Percentiles rank a stretch among this genome's conserved stretches.
Conservation (phyloP, 768 basidiomycete genomes). For the Lactarius quietus region DNA sequence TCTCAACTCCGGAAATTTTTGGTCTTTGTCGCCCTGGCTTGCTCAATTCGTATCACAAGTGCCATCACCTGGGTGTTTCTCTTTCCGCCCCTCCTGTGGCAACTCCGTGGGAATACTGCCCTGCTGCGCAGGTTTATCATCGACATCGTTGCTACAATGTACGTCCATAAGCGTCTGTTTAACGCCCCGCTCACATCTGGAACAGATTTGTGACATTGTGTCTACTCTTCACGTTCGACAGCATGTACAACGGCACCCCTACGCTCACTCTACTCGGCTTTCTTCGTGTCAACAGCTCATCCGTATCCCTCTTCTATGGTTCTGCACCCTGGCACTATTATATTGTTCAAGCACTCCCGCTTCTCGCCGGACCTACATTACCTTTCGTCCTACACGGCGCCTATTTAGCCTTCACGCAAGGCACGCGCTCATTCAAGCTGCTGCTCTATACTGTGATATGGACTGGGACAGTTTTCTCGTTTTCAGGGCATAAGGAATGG, state of each 20-base stretch:
- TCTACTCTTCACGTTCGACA: slow-evolving; percentile 48
- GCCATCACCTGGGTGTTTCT: slow-evolving; percentile 81
- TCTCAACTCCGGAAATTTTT: slow-evolving; percentile 37
- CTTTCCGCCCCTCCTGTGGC: slow-evolving; percentile 55
- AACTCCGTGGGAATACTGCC: slow-evolving; percentile 37
- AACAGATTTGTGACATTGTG: slow-evolving; percentile 16
- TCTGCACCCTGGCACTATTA: slow-evolving; percentile 86
- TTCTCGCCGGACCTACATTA: slow-evolving; percentile 67
- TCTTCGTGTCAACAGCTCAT: slow-evolving; percentile 73
- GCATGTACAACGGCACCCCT: slow-evolving; percentile 59
- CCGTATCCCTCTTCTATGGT: slow-evolving; percentile 92
- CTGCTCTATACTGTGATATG: slow-evolving; percentile 54
- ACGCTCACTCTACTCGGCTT: slow-evolving; percentile 83
- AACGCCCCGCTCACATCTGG: slow-evolving; percentile 2
- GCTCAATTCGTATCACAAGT: slow-evolving; percentile 85
- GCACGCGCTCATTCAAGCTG: slow-evolving; percentile 30
- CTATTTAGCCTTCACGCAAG: slow-evolving; percentile 28
- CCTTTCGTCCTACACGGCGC: slow-evolving; percentile 68
- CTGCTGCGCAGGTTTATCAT: slow-evolving; percentile 35
- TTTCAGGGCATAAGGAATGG: slow-evolving; percentile 95
- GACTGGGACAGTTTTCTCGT: slow-evolving; percentile 68
- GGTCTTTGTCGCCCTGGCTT: slow-evolving; percentile 68
- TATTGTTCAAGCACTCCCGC: slow-evolving; percentile 77
- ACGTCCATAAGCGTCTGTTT: slow-evolving; percentile 10
- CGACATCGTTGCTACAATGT: slow-evolving; percentile 48